Evolutionary conservation across 2,329 filamentous ascomycete genomes (phyloP).

Genomic region (Zymoseptoria tritici): DNA sequence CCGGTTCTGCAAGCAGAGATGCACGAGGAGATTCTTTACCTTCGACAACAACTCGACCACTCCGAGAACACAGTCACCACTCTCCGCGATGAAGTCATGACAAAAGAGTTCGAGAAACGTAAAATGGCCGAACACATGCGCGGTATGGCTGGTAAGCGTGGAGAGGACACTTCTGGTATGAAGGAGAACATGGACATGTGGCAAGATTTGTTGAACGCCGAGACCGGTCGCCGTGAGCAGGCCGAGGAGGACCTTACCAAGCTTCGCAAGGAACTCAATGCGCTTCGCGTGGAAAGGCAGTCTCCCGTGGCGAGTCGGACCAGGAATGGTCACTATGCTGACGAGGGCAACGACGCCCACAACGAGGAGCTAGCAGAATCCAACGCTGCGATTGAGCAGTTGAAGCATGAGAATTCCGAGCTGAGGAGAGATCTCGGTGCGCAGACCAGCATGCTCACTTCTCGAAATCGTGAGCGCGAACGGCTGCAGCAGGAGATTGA

Average conservation of each 20-base stretch:
- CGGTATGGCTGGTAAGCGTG: slow-evolving; percentile 39
- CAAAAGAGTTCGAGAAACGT: slow-evolving; percentile 76
- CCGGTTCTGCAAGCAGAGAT: slow-evolving; percentile 50
- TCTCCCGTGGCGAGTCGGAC: slow-evolving; percentile 32
- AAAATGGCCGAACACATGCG: slow-evolving; percentile 76
- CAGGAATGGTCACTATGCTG: slow-evolving; percentile 26
- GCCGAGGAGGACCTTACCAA: slow-evolving; percentile 80
- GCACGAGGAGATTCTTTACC: slow-evolving; percentile 77
- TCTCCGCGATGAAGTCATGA: slow-evolving; percentile 67
- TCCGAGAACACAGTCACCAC: slow-evolving; percentile 79
- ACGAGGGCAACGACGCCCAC: slow-evolving; percentile 28
- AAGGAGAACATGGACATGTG: slow-evolving; percentile 65
- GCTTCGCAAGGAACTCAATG: slow-evolving; percentile 73
- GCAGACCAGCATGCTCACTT: slow-evolving; percentile 95
- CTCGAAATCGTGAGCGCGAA: slow-evolving; percentile 89
- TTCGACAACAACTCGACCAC: slow-evolving; percentile 78
- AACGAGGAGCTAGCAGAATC: slow-evolving; percentile 46
- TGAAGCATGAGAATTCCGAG: slow-evolving; percentile 88
- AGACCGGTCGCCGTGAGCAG: slow-evolving; percentile 81
- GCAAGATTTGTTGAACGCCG: slow-evolving; percentile 89
- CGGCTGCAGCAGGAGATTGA: slow-evolving; percentile 95
- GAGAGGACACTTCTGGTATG: slow-evolving; percentile 21
- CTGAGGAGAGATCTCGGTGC: slow-evolving; percentile 86
- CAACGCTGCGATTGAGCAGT: slow-evolving; percentile 70
- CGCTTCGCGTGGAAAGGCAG: slow-evolving; percentile 37